Evolutionary conservation across 768 basidiomycete genomes (phyloP).

Genomic region (Suillus discolor): DNA sequence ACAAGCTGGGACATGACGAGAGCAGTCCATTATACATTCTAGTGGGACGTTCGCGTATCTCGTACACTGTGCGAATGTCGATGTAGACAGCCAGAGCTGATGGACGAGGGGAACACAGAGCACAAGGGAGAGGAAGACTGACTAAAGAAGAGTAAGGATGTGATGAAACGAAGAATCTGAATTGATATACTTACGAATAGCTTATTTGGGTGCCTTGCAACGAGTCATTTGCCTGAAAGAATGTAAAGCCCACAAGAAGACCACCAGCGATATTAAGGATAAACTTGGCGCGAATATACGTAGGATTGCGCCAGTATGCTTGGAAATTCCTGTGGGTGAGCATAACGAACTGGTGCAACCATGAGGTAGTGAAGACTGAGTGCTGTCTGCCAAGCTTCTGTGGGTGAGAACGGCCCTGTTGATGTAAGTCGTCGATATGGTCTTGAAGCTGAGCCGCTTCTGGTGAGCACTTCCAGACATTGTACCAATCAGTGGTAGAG

Average conservation of each 20-base stretch:
- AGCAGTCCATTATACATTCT: slow-evolving; percentile 69
- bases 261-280: slow-evolving; percentile 55
- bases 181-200: slow-evolving; percentile 50
- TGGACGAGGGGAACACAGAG: slow-evolving; percentile 54
- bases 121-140: slow-evolving; percentile 60
- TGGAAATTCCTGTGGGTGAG: slow-evolving; percentile 46
- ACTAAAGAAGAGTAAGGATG: slow-evolving; percentile 29
- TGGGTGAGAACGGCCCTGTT: slow-evolving; percentile 45
- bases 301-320: slow-evolving; percentile 58
- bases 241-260: slow-evolving; percentile 65
- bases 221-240: slow-evolving; percentile 55
- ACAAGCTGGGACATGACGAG: slow-evolving; percentile 56
- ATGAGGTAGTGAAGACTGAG: slow-evolving; percentile 54
- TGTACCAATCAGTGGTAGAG: slow-evolving; percentile 58
- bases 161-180: background rate
- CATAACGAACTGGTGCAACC: slow-evolving; percentile 48
- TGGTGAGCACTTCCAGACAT: slow-evolving; percentile 56
- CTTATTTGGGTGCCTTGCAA: slow-evolving; percentile 66
- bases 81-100: slow-evolving; percentile 65
- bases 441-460: slow-evolving; percentile 39
- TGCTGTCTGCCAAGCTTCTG: slow-evolving; percentile 37
- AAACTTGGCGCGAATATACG: slow-evolving; percentile 62
- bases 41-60: slow-evolving; percentile 65
- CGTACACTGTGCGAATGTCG: slow-evolving; percentile 59
- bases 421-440: slow-evolving; percentile 50